Conservation (phyloP, 192 early-diverging fungal genomes). For the Neocallimastix lanati region DNA sequence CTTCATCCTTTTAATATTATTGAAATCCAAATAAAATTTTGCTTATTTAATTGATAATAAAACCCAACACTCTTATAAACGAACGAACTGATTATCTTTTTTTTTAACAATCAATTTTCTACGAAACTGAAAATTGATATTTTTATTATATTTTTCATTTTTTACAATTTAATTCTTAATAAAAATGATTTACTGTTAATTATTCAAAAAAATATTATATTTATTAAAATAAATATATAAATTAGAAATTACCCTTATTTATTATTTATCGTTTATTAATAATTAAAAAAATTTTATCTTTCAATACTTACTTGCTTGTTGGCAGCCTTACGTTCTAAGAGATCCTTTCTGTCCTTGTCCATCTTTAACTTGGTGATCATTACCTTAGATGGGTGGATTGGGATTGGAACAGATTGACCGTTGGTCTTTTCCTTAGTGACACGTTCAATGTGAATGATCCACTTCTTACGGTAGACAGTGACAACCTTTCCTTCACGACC, state of each 20-base stretch:
- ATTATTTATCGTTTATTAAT: too few relatives aligned
- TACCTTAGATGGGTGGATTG: slow-evolving; percentile 98
- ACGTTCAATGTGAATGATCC: slow-evolving; percentile 96
- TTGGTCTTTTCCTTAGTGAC: slow-evolving; percentile 94
- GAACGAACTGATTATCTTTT: not conserved
- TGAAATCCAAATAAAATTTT: too few relatives aligned
- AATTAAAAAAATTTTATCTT: too few relatives aligned
- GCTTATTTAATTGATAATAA: too few relatives aligned
- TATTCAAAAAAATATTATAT: not conserved
- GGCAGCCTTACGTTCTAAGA: slow-evolving; percentile 70
- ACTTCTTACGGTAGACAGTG: slow-evolving; percentile 97
- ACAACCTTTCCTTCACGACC: slow-evolving; percentile 92
- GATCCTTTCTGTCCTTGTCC: slow-evolving; percentile 84
- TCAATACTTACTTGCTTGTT: not conserved
- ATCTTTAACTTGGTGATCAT: slow-evolving; percentile 86
- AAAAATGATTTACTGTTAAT: not conserved
- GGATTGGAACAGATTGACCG: slow-evolving; percentile 75
- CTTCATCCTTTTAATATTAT: too few relatives aligned
- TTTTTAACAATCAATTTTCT: not conserved
- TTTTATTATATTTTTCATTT: not conserved
- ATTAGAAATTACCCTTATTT: too few relatives aligned
- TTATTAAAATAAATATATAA: too few relatives aligned
- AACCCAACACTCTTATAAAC: too few relatives aligned
- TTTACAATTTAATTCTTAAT: not conserved
- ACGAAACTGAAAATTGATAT: not conserved